Evolutionary conservation across 768 basidiomycete genomes (phyloP), one percentile per base, ranked within the genome.

Genomic region (Trametes cingulata): DNA sequence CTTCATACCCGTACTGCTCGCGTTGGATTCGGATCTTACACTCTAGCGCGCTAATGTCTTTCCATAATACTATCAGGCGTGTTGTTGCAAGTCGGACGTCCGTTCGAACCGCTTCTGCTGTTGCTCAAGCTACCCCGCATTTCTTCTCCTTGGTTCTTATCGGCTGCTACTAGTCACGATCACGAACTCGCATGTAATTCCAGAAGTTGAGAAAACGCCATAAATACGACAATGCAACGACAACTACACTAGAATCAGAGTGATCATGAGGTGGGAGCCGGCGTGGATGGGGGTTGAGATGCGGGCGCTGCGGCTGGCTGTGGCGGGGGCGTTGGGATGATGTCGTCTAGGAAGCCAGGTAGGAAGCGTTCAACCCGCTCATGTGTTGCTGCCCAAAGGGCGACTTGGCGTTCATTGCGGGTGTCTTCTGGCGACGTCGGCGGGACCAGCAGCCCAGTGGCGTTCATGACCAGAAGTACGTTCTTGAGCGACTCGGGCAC

Each of bases 401-500:
- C 87, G 62, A 80, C 81, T 70, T 86, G 87, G 46, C 77, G 78
- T 55, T 85, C 85, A 52, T 80, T 77, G 53, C 86, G 83, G 43
- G 85, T 81, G 49, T 74, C 74, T 12, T 63, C 66, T 4, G 71
- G 69, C 7, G 72, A 74, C 13, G 77, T 75, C 12, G 84, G 87
- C 3, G 92, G 91, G 4, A 92, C 82, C 17, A 99, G 83, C 56
- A 95, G 86, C 5, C 83, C 82, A 1, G 89, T 88, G 1, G 95
- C 92, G 67, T 95, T 88, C 93, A 99, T 95, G 49, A 99, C 96
- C 48, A 98, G 82, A 15, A 99, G 76, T 49, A 96, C 91, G 69
- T 98, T 98, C 77, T 98, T 98, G 67, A 99, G 81, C 1, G 95
- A 95, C 74, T 99, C 97, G 1, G 93, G 94, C 19, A 97, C 82